Conservation (phyloP, 768 basidiomycete genomes). For the Daedaleopsis nitida region DNA sequence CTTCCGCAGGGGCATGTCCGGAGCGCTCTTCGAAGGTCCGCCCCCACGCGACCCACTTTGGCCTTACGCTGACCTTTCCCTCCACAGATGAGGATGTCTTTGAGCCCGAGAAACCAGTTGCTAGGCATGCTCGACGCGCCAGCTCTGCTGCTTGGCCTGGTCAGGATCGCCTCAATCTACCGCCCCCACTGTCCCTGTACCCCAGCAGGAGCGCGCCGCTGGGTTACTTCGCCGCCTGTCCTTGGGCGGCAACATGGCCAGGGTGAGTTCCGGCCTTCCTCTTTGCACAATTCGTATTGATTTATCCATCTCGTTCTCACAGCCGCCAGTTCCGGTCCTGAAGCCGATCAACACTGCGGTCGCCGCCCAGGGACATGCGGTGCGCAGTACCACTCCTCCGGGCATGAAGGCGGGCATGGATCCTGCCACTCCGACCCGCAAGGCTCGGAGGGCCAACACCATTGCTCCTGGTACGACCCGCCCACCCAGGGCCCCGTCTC, state of each 20-base stretch:
- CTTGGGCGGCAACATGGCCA: constrained; percentile 56
- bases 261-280: constrained; percentile 44
- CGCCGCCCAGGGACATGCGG: neutral
- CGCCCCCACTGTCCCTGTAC: constrained; percentile 47
- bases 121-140: constrained; percentile 48
- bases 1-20: constrained; percentile 54
- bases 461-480: constrained; percentile 50
- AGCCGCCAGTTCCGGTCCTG: constrained; percentile 20
- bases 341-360: constrained; percentile 9
- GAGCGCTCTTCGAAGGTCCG: constrained; percentile 63
- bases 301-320: constrained; percentile 18
- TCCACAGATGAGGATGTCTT: constrained; percentile 21
- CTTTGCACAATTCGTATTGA: constrained; percentile 26
- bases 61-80: neutral
- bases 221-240: constrained; percentile 78
- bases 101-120: constrained; percentile 17
- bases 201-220: constrained; percentile 64
- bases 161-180: constrained; percentile 50
- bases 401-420: constrained; percentile 16
- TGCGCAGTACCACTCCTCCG: constrained; percentile 24
- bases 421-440: constrained; percentile 23
- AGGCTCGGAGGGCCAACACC: constrained; percentile 63
- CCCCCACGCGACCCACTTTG: constrained; percentile 2
- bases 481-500: constrained; percentile 64
- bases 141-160: constrained; percentile 51